Percentiles rank a stretch among this genome's conserved stretches.
These are phyloP conservation scores for Madurella mycetomatis DNA, from an alignment of 2,329 filamentous ascomycete genomes.

Conservation along the genomic window DNA sequence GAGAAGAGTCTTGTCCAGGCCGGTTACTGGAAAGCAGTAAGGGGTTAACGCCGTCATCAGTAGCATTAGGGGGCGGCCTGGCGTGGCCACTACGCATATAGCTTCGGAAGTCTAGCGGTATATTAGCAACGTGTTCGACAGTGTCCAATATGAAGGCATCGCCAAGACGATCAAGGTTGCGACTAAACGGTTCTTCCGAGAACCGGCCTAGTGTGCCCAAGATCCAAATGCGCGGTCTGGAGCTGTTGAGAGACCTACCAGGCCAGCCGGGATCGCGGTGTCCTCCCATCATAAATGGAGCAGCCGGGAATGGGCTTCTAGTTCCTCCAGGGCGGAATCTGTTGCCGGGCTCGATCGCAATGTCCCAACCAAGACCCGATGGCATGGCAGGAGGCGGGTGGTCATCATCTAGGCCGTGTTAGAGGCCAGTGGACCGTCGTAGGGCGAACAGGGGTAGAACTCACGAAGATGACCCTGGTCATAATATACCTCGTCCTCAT, in stretches of 20 bases:
- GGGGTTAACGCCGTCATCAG: conserved; percentile 83
- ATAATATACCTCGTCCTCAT: conserved; percentile 65
- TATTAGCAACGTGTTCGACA: conserved; percentile 15
- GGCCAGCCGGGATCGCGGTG: conserved; percentile 48
- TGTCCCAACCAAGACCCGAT: conserved; percentile 54
- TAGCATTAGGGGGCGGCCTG: conserved; percentile 49
- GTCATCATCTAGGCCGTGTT: conserved; percentile 35
- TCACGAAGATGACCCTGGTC: conserved; percentile 56
- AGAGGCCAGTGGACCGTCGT: not conserved
- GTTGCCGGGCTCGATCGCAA: conserved; percentile 47
- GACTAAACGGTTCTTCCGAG: conserved; percentile 7
- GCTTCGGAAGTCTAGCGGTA: conserved; percentile 42
- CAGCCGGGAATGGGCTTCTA: conserved; percentile 57
- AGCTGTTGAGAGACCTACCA: conserved; percentile 36
- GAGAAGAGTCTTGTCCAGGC: conserved; percentile 41
- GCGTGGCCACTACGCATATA: conserved; percentile 52
- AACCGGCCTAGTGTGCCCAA: conserved; percentile 8
- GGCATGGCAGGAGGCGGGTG: conserved; percentile 41
- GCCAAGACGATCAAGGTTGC: not conserved
- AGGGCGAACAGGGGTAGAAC: conserved; percentile 28
- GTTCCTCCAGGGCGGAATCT: conserved; percentile 50
- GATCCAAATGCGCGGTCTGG: conserved; percentile 7
- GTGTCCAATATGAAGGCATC: not conserved
- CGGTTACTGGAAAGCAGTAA: conserved; percentile 64
- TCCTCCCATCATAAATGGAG: conserved; percentile 50